Evolutionary conservation across 768 basidiomycete genomes (phyloP), one percentile per base, ranked within the genome.

Genomic region (Clitopilus passeckerianus): DNA sequence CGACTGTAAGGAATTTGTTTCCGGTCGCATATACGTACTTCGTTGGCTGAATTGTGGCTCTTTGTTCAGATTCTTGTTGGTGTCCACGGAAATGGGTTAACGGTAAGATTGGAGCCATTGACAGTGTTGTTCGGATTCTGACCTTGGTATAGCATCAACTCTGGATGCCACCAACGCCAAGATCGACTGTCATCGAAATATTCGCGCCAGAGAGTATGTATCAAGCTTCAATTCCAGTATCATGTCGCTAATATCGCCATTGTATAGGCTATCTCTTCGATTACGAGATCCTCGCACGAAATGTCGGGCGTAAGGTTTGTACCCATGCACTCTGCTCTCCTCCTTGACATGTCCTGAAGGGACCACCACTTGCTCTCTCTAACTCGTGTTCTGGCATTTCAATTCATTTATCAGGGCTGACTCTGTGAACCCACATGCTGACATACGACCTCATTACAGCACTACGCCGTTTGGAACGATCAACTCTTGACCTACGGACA

Each of bases 51-150:
- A 43, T 18, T 6, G 8, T 65, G 58, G 55, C 30, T n/a, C 43
- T 20, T 14, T 27, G 37, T 12, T 23, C 16, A 86, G 84, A 71
- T 86, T 56, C 66, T 88, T 63, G 68, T 88, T 27, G 86, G 85
- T n/a, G 82, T 87, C 18, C 86, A 87, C 61, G 88, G 87, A 12
- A 90, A 89, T 68, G 87, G 89, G 16, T 72, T 92, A 8, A 87
- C 89, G 55, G 77, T 76, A 61, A 57, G 59, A 59, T 30, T 33
- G 6, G 57, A 43, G 14, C 18, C 10, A 20, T 56, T 14, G 23
- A 30, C 46, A 3, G 20, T 14, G 43, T 54, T 18, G 20, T 3
- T 30, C 27, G 27, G 7, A 4, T 30, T 30, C 6, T 56, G 22
- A n/a, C 5, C 12, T 12, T 14, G n/a, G 37, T 41, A 5, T 37